A percentile compares a stretch with the other conserved stretches of the same genome.
Conservation (phyloP, 106 monocot genomes). For the Allium fistulosum region DNA sequence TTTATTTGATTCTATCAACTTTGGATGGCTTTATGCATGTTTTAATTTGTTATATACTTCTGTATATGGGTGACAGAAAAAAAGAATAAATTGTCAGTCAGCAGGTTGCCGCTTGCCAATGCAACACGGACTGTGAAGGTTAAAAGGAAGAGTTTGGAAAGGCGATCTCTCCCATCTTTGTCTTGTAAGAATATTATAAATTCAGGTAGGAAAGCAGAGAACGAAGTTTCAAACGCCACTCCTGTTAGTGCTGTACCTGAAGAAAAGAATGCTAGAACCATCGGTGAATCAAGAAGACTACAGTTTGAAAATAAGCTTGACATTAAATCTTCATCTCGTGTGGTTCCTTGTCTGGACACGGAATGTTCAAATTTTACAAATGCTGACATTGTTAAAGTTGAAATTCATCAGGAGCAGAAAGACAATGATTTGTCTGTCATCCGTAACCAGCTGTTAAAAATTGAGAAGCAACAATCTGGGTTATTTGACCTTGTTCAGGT, state of each 20-base stretch:
- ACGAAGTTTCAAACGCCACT: conserved; percentile 20
- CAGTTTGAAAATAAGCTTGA: conserved; percentile 44
- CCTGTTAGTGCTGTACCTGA: conserved; percentile 22
- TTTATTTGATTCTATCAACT: neutral
- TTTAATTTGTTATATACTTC: neutral
- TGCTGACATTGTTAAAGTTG: conserved; percentile 11
- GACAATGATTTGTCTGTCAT: conserved; percentile 62
- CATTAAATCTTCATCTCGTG: conserved; percentile 28
- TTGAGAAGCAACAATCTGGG: conserved; percentile 82
- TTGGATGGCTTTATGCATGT: neutral
- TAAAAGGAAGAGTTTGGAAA: conserved; percentile 17
- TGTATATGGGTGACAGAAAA: neutral
- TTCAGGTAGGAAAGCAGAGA: neutral
- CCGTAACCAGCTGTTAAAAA: conserved; percentile 78
- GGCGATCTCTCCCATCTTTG: conserved; percentile 22
- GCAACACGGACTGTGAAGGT: conserved; percentile 26
- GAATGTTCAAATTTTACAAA: conserved; percentile 23
- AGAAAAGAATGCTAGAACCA: conserved; percentile 28
- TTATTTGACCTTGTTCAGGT: conserved; percentile 93
- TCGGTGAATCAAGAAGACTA: conserved; percentile 22
- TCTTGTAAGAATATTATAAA: conserved; percentile 12
- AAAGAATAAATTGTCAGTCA: conserved; percentile 29
- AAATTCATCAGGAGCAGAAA: conserved; percentile 27
- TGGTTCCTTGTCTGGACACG: conserved; percentile 43
- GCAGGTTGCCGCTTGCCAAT: conserved; percentile 53